Evolutionary conservation across 2,329 filamentous ascomycete genomes (phyloP).

Genomic region (Penicillium corylophilum): DNA sequence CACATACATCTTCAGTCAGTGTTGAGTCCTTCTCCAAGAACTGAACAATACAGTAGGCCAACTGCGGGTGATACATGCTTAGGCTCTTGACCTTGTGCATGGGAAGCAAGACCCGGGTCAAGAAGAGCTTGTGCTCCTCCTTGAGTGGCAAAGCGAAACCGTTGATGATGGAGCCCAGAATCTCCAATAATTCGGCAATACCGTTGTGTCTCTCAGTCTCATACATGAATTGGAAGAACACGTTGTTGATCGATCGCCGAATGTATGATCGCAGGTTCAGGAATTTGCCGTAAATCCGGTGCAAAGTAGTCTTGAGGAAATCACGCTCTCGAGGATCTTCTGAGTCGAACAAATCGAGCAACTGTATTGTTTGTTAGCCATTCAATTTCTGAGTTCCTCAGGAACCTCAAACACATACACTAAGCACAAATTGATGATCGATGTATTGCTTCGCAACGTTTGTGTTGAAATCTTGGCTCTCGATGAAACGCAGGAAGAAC

Average conservation of each 20-base stretch:
- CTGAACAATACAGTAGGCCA: slow-evolving; percentile 98
- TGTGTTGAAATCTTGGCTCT: slow-evolving; percentile 99
- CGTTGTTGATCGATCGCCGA: slow-evolving; percentile 97
- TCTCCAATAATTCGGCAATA: slow-evolving; percentile 93
- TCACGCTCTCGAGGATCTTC: slow-evolving; percentile 95
- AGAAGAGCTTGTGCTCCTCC: slow-evolving; percentile 97
- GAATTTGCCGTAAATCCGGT: slow-evolving; percentile 98
- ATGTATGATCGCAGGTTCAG: slow-evolving; percentile 97
- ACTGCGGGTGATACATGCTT: slow-evolving; percentile 99
- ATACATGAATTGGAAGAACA: slow-evolving; percentile 99
- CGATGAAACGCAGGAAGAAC: slow-evolving; percentile 98
- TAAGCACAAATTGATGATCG: slow-evolving; percentile 94
- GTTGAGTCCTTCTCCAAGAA: slow-evolving; percentile 97
- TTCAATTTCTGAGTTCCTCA: background rate
- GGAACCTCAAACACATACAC: slow-evolving; percentile 44
- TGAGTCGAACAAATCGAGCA: slow-evolving; percentile 97
- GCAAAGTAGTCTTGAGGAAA: slow-evolving; percentile 95
- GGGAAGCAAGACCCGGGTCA: slow-evolving; percentile 88
- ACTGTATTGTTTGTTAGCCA: slow-evolving; percentile 44
- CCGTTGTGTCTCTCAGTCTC: slow-evolving; percentile 98
- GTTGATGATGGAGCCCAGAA: slow-evolving; percentile 97
- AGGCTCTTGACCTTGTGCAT: slow-evolving; percentile 98
- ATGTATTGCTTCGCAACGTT: slow-evolving; percentile 99
- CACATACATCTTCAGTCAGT: slow-evolving; percentile 85
- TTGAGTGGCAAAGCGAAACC: slow-evolving; percentile 95